Percentiles rank a stretch among this genome's conserved stretches.
Conservation (phyloP, 2,329 filamentous ascomycete genomes). For the Aquanectria penicillioides region DNA sequence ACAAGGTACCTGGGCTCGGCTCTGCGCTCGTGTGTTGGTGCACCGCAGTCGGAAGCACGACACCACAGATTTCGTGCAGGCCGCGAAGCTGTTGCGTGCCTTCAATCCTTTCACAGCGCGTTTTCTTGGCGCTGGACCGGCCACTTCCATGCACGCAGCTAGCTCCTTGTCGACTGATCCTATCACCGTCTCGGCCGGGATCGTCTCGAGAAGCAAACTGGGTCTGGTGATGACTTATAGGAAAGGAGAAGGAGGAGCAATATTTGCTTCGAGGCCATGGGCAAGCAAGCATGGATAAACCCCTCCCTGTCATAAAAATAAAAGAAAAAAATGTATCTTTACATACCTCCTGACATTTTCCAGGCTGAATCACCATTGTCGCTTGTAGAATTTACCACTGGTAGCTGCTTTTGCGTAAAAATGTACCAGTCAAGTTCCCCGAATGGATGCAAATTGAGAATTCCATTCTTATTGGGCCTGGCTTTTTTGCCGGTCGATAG, state of each 20-base stretch:
- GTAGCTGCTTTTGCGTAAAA: not conserved
- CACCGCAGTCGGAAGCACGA: conserved; percentile 20
- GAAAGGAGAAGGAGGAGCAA: not conserved
- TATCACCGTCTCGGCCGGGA: conserved; percentile 19
- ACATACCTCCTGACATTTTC: conserved; percentile 4
- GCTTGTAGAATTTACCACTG: not conserved
- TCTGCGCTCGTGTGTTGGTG: conserved; percentile 19
- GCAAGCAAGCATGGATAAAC: too few relatives aligned
- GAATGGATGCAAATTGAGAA: not conserved
- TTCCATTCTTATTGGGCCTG: conserved; percentile 4
- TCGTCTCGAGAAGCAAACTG: not conserved
- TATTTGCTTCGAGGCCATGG: not conserved
- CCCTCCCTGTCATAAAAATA: too few relatives aligned
- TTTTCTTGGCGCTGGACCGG: conserved; percentile 12
- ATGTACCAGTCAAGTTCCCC: not conserved
- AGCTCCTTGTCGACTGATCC: conserved; percentile 8
- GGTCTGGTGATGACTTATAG: not conserved
- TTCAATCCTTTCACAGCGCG: conserved; percentile 6
- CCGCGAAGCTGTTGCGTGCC: conserved; percentile 25
- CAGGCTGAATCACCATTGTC: not conserved
- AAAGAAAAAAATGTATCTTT: not conserved
- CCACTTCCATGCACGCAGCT: conserved; percentile 15
- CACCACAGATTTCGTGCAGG: conserved; percentile 29
- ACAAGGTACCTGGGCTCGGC: conserved; percentile 16
- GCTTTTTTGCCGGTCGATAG: not conserved